Conservation (phyloP, 208 protist genomes). For the Leishmania aethiopica region DNA sequence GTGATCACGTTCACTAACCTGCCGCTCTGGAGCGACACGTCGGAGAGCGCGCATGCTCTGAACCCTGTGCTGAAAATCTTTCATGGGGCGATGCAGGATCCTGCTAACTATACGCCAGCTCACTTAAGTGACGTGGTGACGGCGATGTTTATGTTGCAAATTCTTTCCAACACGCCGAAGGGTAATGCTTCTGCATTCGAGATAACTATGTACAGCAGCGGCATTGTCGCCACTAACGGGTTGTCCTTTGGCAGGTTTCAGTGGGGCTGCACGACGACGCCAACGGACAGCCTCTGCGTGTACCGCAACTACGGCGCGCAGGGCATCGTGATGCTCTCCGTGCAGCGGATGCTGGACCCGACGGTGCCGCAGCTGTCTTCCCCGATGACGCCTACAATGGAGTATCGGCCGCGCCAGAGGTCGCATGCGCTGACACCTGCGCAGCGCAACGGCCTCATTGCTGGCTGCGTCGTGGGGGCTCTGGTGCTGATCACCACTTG, state of each 20-base stretch:
- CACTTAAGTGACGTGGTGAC: not conserved
- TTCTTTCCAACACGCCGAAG: slow-evolving; percentile 7
- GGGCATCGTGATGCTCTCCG: slow-evolving; percentile 29
- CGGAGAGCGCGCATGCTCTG: not conserved
- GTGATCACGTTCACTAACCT: slow-evolving; percentile 44
- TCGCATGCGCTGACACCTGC: slow-evolving; percentile 5
- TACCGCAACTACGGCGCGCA: slow-evolving; percentile 55
- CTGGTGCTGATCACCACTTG: no score
- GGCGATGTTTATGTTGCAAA: not conserved
- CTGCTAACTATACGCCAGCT: not conserved
- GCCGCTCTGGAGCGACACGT: slow-evolving; percentile 48
- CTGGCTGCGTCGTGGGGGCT: slow-evolving; percentile 20
- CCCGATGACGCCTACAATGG: slow-evolving; percentile 38
- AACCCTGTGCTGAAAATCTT: no score
- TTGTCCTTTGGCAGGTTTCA: slow-evolving; percentile 10
- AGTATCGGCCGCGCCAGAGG: slow-evolving; percentile 14
- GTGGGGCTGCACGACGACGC: not conserved
- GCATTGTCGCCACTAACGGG: not conserved
- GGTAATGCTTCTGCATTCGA: not conserved
- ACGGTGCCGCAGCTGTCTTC: slow-evolving; percentile 8
- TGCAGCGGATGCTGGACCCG: slow-evolving; percentile 34
- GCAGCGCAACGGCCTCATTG: slow-evolving; percentile 36
- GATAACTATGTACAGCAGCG: not conserved
- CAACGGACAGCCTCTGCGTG: slow-evolving; percentile 7
- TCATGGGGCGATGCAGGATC: not conserved